Base-by-base conservation (phyloP, 2,329 filamentous ascomycete genomes). In the Curvularia hawaiiensis region DNA sequence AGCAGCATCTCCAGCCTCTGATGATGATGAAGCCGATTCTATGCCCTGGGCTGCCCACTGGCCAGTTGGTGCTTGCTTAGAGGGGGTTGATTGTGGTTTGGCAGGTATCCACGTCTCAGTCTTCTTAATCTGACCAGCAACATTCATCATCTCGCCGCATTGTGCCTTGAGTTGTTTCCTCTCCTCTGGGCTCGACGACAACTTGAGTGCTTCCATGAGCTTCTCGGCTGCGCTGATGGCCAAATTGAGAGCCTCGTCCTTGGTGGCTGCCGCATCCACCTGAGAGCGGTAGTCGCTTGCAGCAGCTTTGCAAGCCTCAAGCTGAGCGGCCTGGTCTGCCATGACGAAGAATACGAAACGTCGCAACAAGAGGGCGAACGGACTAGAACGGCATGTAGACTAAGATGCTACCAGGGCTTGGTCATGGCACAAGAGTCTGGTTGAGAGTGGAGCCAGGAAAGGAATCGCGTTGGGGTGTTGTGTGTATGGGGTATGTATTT, bases 151-250 rank as follows among this genome's bases (percentile, higher is more conserved):
- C 50, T 88, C 83, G 66, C 87, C 83, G 75, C 88, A 91, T 78
- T 89, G 90, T 47, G 81, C 77, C 63, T 87, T 85, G 49, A 96
- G 78, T n/a, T 85, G 83, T 41, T 80, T 78, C 65, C 86, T 91
- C 55, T 96, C 89, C 4, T 77, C 74, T n/a, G 85, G 78, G 50
- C 78, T 81, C n/a, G 80, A 76, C 6, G 88, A 84, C 58, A 90
- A 79, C 58, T 81, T 82, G 52, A 91, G 80, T 2, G 91, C 91
- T 69, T 86, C 85, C 87, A 97, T 91, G 66, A 95, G 93, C 50
- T 90, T 80, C 73, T 97, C 92, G 22, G 88, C 90, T 4, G 90
- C 90, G 62, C 83, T 80, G 70, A 97, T 91, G 49, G 91, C 88
- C 73, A 90, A 84, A 50, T 87, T 80, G 54, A 97, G 82, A 43